Base-by-base conservation (phyloP, 352 stramenopile species). In the Phytophthora capsici region DNA sequence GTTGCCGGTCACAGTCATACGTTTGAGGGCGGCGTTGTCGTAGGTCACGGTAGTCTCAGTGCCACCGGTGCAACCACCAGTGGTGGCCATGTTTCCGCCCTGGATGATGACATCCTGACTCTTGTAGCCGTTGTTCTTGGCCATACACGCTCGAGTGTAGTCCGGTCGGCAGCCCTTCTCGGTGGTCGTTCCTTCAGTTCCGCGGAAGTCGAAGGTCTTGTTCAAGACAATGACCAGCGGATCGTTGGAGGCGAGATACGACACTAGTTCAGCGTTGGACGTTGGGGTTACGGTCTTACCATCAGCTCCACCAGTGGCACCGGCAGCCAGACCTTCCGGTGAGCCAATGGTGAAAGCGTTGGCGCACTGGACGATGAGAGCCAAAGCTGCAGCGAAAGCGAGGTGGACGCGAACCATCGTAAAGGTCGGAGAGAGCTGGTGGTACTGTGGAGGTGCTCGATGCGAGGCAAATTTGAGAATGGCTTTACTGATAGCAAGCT, bases 51-150 rank as follows among this genome's bases (percentile, higher is more conserved):
- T 70, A 17, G 76, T 58, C 0, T 51, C 16, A 19, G 66, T 66
- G 20, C 75, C 77, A 20, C 78, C 59, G 7, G 37, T 48, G 47
- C 72, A 84, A 7, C 76, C 78, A n/a, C 78, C 74, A 0, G 74
- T 85, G 54, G 67, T 85, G 41, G 49, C 43, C 68, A 83, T 80
- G 43, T 55, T 66, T 28, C 74, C 75, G 5, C 44, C 46, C 45
- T 80, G 65, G 8, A 83, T 34, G 30, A 83, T 83, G 37, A 80
- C 75, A 22, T 83, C 63, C 14, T 83, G 75, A 57, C 64, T 73
- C 65, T 78, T 71, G 59, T 56, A 76, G 50, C 66, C 70, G 50
- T 83, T 75, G 50, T 77, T 78, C 52, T 75, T 74, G 48, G 51
- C 64, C 34, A 84, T 75, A n/a, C 75, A 87, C 32, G 63, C 44